Evolutionary conservation across 805 yeast species (phyloP).

Genomic region (Cyberlindnera mrakii): DNA sequence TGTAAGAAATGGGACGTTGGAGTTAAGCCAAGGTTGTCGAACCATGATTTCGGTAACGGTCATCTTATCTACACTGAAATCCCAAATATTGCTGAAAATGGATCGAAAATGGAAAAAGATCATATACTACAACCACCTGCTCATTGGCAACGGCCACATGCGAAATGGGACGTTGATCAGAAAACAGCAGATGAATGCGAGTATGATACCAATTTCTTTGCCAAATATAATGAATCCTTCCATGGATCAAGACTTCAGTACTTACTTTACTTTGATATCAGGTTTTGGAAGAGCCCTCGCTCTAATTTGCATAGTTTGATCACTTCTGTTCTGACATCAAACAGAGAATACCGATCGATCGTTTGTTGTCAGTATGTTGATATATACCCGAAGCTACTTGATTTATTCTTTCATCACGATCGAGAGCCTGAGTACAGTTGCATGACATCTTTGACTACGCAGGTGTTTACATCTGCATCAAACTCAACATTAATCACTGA

Average conservation of each 20-base stretch:
- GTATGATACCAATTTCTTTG: conserved; percentile 26
- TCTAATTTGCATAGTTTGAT: conserved; percentile 55
- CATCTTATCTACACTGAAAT: not conserved
- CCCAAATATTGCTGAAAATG: not conserved
- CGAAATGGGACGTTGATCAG: conserved; percentile 41
- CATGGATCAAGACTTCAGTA: conserved; percentile 38
- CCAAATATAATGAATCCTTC: conserved; percentile 9
- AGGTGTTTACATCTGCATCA: conserved; percentile 72
- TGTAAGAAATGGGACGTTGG: conserved; percentile 61
- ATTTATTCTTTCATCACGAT: conserved; percentile 61
- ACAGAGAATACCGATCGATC: conserved; percentile 46
- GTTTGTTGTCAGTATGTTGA: conserved; percentile 78
- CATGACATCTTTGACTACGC: conserved; percentile 69
- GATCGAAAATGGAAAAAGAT: conserved; percentile 5
- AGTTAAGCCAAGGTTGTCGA: conserved; percentile 12
- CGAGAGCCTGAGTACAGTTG: conserved; percentile 75
- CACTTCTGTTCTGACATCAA: conserved; percentile 58
- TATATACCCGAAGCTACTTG: conserved; percentile 68
- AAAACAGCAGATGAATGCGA: conserved; percentile 40
- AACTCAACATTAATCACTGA: conserved; percentile 57
- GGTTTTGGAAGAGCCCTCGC: conserved; percentile 66
- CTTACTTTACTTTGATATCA: conserved; percentile 51
- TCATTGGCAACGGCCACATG: conserved; percentile 36
- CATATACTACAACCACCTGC: not conserved
- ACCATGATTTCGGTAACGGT: not conserved